These are phyloP conservation scores for Rutstroemia sp. DNA, from an alignment of 2,329 filamentous ascomycete genomes.

Conservation along the genomic window DNA sequence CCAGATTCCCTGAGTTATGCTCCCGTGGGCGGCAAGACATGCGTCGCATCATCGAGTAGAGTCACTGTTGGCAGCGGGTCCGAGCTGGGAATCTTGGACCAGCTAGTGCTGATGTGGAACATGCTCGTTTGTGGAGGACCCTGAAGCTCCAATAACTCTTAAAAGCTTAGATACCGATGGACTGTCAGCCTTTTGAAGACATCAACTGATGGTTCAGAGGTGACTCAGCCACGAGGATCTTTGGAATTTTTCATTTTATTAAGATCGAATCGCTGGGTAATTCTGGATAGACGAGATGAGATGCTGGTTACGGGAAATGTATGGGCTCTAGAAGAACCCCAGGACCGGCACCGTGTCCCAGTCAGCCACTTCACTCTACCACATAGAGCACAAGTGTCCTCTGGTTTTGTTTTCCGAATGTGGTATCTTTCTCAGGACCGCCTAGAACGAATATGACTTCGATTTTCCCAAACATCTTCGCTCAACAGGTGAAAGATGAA, in stretches of 20 bases:
- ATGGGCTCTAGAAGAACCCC: too few species aligned
- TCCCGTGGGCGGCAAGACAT: too few species aligned
- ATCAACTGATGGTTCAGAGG: not conserved
- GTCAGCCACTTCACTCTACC: too few species aligned
- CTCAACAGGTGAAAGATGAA: too few species aligned
- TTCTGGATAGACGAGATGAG: too few species aligned
- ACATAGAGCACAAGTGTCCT: too few species aligned
- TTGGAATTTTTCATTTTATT: not conserved
- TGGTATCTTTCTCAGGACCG: not conserved
- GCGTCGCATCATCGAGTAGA: too few species aligned
- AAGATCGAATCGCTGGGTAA: not conserved
- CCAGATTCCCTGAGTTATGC: too few species aligned
- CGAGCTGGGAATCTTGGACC: not conserved
- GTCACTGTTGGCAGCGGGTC: not conserved
- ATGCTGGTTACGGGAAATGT: too few species aligned
- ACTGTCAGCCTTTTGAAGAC: not conserved
- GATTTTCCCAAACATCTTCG: too few species aligned
- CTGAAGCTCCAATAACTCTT: not conserved
- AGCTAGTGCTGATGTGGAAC: not conserved
- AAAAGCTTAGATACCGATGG: not conserved
- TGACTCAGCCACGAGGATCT: not conserved
- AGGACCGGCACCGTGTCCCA: too few species aligned
- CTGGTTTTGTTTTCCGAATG: too few species aligned
- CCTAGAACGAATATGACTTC: not conserved
- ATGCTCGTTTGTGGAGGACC: not conserved